Conservation (phyloP, 768 basidiomycete genomes). For the Psilocybe azurescens region DNA sequence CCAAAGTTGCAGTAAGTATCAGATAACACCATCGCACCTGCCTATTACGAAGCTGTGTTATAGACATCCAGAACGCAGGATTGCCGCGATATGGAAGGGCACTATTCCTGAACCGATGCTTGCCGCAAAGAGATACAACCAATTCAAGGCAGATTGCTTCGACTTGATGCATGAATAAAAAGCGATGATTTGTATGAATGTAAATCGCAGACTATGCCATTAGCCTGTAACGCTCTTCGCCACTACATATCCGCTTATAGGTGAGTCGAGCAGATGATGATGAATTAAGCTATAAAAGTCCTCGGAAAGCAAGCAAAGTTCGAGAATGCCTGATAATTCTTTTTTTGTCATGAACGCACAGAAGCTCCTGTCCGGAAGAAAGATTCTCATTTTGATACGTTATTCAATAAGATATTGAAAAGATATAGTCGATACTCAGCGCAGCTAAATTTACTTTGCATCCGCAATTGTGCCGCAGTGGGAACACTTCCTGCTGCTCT, state of each 20-base stretch:
- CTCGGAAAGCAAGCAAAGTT: no score
- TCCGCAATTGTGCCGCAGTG: conserved; percentile 62
- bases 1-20: no score
- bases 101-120: neutral
- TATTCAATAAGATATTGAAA: no score
- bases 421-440: neutral
- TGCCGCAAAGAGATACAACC: neutral
- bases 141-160: neutral
- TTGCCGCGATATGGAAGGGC: neutral
- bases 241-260: no score
- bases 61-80: neutral
- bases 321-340: no score
- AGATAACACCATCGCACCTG: no score
- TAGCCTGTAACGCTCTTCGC: neutral
- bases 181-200: no score
- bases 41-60: neutral
- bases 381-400: neutral
- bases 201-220: neutral
- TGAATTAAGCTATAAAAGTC: no score
- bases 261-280: no score
- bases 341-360: no score
- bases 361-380: neutral
- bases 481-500: conserved; percentile 69
- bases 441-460: conserved; percentile 32
- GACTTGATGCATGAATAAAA: no score